Base-by-base conservation (phyloP, 2,329 filamentous ascomycete species). In the Microsporum ferrugineum region DNA sequence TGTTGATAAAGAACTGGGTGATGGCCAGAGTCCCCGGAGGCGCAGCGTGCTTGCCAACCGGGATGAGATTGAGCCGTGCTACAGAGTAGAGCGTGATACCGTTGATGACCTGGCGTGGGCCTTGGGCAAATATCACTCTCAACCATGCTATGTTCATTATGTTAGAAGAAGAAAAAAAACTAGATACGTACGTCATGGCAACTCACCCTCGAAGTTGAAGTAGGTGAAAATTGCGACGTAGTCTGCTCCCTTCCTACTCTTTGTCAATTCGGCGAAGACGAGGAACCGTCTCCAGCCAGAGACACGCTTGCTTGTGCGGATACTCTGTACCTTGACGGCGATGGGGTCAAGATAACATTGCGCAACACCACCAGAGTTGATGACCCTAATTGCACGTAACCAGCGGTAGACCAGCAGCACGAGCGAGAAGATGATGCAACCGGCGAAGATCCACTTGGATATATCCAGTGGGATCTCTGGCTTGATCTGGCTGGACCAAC, bases 391-490 rank as follows among this genome's bases (percentile, higher is more conserved):
- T 31, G 92, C 91, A 60, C 88, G 84, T 56, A 95, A 71, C 77
- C 89, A 90, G 73, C 95, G 88, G 69, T 88, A 94, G 14, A 77
- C 79, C 33, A 95, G 81, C 66, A 97, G 88, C 65, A 90, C 77
- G 72, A 92, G 91, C 7, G 91, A 97, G 39, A 94, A 80, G 65
- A 97, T 87, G 71, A 99, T 97, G 72, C 91, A 96, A 61, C 84
- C 83, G 33, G 89, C 88, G 72, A 97, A 99, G 72, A 99, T 91
- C 91, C 91, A 96, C 77, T 94, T 95, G 10, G 90, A 88, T 60
- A 92, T 82, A 57, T 84, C 77, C 69, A 95, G 84, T 2, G 85
- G 82, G 65, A 97, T 87, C 45, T 83, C 82, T 1, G 91, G 91
- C 67, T 89, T 77, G 67, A 97, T 88, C 66, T 89, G 82, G 59